Evolutionary conservation across 169 alveolate genomes (phyloP).

Genomic region (Plasmodium knowlesi): DNA sequence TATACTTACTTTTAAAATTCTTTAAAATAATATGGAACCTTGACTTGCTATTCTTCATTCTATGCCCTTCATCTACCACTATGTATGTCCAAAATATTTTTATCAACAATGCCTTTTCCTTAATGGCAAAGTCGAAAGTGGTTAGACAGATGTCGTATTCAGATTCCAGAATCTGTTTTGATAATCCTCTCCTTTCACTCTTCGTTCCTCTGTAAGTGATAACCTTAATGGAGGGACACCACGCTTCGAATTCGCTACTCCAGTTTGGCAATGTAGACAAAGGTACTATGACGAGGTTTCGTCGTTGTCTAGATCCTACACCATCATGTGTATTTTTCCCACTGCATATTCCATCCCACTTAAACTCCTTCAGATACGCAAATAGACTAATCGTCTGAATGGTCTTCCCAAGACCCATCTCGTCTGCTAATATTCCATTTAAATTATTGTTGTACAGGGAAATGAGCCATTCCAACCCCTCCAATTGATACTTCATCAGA

Average conservation of each 20-base stretch:
- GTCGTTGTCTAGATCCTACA: neutral
- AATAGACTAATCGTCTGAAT: slow-evolving; percentile 95
- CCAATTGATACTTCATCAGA: slow-evolving; percentile 92
- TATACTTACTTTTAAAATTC: slow-evolving; percentile 92
- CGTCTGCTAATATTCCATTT: slow-evolving; percentile 98
- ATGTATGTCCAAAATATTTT: slow-evolving; percentile 95
- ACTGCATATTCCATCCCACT: slow-evolving; percentile 1
- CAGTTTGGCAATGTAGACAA: slow-evolving; percentile 97
- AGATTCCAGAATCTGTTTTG: slow-evolving; percentile 43
- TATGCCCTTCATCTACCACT: slow-evolving; percentile 99
- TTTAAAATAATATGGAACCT: slow-evolving; percentile 92
- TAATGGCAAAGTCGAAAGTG: slow-evolving; percentile 77
- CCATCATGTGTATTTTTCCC: neutral
- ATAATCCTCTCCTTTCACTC: slow-evolving; percentile 88
- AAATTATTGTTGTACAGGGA: slow-evolving; percentile 95
- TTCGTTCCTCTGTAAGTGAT: slow-evolving; percentile 96
- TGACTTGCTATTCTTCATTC: slow-evolving; percentile 96
- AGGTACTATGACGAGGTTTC: slow-evolving; percentile 96
- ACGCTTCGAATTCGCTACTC: slow-evolving; percentile 95
- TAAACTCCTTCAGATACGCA: slow-evolving; percentile 92
- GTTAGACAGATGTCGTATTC: slow-evolving; percentile 76
- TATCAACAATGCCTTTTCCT: slow-evolving; percentile 42
- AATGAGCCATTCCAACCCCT: slow-evolving; percentile 95
- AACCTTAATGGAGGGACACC: slow-evolving; percentile 95
- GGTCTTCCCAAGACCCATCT: slow-evolving; percentile 99